Evolutionary conservation across 441 rosid species (phyloP), one percentile per base, ranked within the genome.

Genomic region (Populus tomentosa): DNA sequence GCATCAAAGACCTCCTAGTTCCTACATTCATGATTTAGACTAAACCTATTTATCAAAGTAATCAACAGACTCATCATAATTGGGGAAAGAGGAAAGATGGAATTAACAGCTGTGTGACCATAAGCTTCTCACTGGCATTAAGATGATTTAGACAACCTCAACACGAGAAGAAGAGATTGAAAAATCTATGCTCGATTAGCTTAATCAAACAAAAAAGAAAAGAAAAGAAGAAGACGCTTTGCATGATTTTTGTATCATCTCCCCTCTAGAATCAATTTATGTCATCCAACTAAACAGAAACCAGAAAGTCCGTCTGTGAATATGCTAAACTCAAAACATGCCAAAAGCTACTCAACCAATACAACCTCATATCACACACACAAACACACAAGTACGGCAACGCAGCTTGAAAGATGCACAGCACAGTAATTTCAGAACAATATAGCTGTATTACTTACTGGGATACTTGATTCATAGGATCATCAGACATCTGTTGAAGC

Each of bases 401-500:
- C 16, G 53, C 16, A 4, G 16, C 53, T 13, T 46, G 53, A 46
- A 46, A 46, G 53, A 2, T 40, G 50, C 50, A 40, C 50, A 40
- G 50, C 13, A 40, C 50, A 40, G 50, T 40, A 40, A 40, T 40
- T 10, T 40, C 50, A 40, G 50, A 40, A 40, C 50, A 10, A 10
- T 40, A 46, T 3, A 46, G 18, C 53, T 46, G 16, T 46, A 20
- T 21, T 18, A 88, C 98, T 90, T 79, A 95, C 98, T 93, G 98
- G 77, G 97, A 94, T 69, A 94, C 88, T 83, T 95, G 98, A 84
- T 91, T 92, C 93, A 87, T 78, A 62, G 99, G 92, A 82, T 95
- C 99, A 38, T 90, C 97, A 18, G 95, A 89, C 88, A 90, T 91
- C 72, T 92, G 95, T 74, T 92, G 97, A 83, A 95, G 93, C 88